Evolutionary conservation across 129 eudicot species (phyloP).

Genomic region (Flaveria bidentis): DNA sequence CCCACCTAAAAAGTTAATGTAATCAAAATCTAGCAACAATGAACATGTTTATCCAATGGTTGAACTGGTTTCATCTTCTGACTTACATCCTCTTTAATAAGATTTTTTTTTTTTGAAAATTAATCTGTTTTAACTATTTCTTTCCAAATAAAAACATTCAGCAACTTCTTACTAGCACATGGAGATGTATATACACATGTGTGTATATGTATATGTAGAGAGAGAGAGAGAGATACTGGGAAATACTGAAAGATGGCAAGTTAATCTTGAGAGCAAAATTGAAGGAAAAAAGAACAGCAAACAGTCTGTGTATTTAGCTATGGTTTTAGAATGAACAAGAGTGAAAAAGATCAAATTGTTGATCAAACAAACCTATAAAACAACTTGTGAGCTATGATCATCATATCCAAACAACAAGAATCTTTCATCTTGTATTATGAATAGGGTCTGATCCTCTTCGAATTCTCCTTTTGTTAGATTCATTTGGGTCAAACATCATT

Average conservation of each 20-base stretch:
- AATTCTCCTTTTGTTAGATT: conserved; percentile 68
- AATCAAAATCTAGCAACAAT: no score
- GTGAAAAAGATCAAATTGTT: not conserved
- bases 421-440: conserved; percentile 67
- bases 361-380: conserved; percentile 37
- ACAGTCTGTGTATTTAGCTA: conserved; percentile 33
- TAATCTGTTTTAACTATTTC: no score
- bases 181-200: not conserved
- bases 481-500: conserved; percentile 57
- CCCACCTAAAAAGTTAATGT: no score
- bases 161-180: no score
- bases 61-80: no score
- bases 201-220: not conserved
- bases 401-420: not conserved
- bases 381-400: conserved; percentile 23
- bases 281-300: conserved; percentile 17
- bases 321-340: conserved; percentile 38
- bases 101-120: no score
- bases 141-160: no score
- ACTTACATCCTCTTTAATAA: no score
- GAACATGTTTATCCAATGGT: no score
- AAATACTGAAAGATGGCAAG: not conserved
- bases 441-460: conserved; percentile 84
- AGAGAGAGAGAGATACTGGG: not conserved
- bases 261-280: conserved; percentile 15